phyloP scores from a whole-genome alignment of 2,329 filamentous ascomycete species.

The Penicillium freii region DNA sequence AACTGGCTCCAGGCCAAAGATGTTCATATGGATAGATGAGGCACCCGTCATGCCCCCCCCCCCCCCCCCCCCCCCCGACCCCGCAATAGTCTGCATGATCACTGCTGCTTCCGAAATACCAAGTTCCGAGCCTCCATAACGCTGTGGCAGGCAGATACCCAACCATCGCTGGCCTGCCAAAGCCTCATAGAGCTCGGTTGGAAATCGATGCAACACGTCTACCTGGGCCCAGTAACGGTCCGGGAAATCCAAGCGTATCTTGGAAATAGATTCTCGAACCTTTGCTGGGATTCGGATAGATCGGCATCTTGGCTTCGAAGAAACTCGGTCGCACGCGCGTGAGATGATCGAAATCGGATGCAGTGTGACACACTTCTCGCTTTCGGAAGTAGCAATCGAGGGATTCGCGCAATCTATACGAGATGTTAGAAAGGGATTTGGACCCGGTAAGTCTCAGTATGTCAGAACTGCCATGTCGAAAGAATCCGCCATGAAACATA shows the following conservation, averaged over 20 bases:
- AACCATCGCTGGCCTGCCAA: constrained; percentile 47
- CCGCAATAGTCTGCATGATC: too few species aligned
- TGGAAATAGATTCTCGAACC: constrained; percentile 46
- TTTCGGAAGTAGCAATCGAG: neutral
- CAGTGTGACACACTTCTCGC: neutral
- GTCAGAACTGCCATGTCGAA: neutral
- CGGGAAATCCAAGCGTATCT: constrained; percentile 44
- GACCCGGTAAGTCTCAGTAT: neutral
- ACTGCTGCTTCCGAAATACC: too few species aligned
- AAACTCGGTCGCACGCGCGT: constrained; percentile 24
- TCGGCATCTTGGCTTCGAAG: constrained; percentile 20
- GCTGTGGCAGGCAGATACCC: constrained; percentile 42
- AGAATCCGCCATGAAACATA: constrained; percentile 30
- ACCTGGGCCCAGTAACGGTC: constrained; percentile 45
- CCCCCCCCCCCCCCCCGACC: too few species aligned
- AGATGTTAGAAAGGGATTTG: neutral
- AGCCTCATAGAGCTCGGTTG: constrained; percentile 41
- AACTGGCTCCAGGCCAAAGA: too few species aligned
- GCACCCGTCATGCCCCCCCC: too few species aligned
- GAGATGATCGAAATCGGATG: constrained; percentile 1
- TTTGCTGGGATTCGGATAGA: constrained; percentile 22
- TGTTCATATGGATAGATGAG: too few species aligned
- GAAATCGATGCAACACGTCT: constrained; percentile 41
- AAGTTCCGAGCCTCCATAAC: too few species aligned
- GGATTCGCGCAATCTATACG: neutral